phyloP scores from a whole-genome alignment of 2,329 filamentous ascomycete species.

The Pseudogymnoascus sp. region DNA sequence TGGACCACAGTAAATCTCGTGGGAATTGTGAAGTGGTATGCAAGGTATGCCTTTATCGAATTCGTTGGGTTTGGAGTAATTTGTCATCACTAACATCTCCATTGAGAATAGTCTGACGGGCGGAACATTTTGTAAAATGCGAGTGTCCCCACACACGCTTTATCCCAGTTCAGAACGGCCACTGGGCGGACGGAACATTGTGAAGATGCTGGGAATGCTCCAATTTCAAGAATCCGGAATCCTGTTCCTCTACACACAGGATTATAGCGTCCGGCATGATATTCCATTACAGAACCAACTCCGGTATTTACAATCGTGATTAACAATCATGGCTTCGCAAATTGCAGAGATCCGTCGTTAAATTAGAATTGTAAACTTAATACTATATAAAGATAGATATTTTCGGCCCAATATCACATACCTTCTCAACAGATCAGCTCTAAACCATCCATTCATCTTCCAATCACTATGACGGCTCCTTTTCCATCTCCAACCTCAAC shows the following conservation, averaged over 20 bases:
- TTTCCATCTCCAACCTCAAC: slow-evolving; percentile 33
- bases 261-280: not conserved
- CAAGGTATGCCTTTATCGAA: slow-evolving; percentile 8
- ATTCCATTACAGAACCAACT: not conserved
- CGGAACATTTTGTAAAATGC: slow-evolving; percentile 23
- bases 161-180: slow-evolving; percentile 8
- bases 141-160: slow-evolving; percentile 8
- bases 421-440: slow-evolving; percentile 10
- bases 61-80: slow-evolving; percentile 18
- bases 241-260: slow-evolving; percentile 9
- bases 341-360: slow-evolving; percentile 18
- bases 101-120: slow-evolving; percentile 13
- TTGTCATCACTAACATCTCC: slow-evolving; percentile 14
- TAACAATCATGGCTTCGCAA: slow-evolving; percentile 13
- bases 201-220: not conserved
- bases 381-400: slow-evolving; percentile 16
- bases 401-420: slow-evolving; percentile 11
- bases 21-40: slow-evolving; percentile 9
- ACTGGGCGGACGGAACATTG: not conserved
- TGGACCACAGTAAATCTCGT: slow-evolving; percentile 14
- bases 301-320: slow-evolving; percentile 8
- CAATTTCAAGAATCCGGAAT: slow-evolving; percentile 9
- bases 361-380: slow-evolving; percentile 13
- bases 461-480: slow-evolving; percentile 21
- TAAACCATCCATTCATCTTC: slow-evolving; percentile 13